These are phyloP conservation scores for Chytridium lagenaria DNA, from an alignment of 371 early-diverging fungal genomes.

Conservation along the genomic window DNA sequence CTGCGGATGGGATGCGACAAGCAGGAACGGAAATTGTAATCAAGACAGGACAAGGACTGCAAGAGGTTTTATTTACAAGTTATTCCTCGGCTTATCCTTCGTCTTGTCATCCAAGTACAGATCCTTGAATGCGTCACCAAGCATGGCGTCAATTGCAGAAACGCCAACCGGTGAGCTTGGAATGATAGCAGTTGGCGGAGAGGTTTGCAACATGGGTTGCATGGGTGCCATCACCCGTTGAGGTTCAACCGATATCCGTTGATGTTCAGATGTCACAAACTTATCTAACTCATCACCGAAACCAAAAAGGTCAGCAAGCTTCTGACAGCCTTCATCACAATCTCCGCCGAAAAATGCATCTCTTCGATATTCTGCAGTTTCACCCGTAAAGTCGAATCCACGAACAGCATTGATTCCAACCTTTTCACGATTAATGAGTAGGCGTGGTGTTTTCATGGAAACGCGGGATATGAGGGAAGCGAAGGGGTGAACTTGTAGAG, in stretches of 20 bases:
- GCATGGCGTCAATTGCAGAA: constrained; percentile 8
- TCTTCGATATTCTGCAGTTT: constrained; percentile 39
- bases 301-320: constrained; percentile 69
- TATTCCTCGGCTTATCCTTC: too few relatives aligned
- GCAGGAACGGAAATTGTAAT: too few relatives aligned
- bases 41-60: too few relatives aligned
- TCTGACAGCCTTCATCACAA: constrained; percentile 76
- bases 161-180: constrained; percentile 14
- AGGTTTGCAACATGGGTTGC: background rate
- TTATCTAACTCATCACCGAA: constrained; percentile 59
- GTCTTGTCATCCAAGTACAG: constrained; percentile 28
- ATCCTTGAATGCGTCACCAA: constrained; percentile 16
- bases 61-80: too few relatives aligned
- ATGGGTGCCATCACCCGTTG: background rate
- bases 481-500: constrained; percentile 78
- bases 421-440: constrained; percentile 86
- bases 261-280: background rate
- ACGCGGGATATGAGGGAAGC: constrained; percentile 77
- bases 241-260: background rate
- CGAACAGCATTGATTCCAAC: constrained; percentile 64
- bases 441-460: constrained; percentile 68
- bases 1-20: too few relatives aligned
- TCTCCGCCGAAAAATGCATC: constrained; percentile 79
- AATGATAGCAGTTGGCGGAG: background rate
- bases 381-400: constrained; percentile 83